These are phyloP conservation scores for Boechera stricta DNA, from an alignment of 345 rosid genomes.

Conservation along the genomic window DNA sequence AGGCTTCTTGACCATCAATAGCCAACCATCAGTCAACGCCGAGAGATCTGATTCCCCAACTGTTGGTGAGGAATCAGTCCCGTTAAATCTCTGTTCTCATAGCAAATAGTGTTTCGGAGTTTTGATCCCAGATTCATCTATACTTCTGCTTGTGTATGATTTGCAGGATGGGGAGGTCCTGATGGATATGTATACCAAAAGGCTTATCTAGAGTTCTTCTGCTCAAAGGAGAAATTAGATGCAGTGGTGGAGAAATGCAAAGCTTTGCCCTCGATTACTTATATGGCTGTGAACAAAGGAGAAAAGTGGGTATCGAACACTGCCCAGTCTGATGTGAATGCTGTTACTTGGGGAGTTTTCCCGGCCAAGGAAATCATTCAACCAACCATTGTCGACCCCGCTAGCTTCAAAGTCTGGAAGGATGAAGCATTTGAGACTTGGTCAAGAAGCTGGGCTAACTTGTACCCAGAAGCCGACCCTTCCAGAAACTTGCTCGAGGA, in stretches of 20 bases:
- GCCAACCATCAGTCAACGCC: conserved; percentile 95
- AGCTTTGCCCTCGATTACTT: conserved; percentile 59
- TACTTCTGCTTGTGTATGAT: neutral
- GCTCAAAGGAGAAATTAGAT: conserved; percentile 67
- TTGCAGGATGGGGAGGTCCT: conserved; percentile 85
- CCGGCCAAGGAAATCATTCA: conserved; percentile 83
- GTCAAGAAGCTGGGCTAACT: conserved; percentile 80
- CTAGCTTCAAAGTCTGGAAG: conserved; percentile 85
- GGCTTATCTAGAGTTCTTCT: conserved; percentile 90
- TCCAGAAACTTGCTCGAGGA: conserved; percentile 65
- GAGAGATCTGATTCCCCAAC: conserved; percentile 79
- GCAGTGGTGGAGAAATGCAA: conserved; percentile 67
- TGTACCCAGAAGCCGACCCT: conserved; percentile 66
- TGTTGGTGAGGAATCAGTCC: conserved; percentile 55
- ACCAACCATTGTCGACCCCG: conserved; percentile 86
- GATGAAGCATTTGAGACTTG: conserved; percentile 94
- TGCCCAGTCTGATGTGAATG: conserved; percentile 61
- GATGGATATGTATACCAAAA: conserved; percentile 91
- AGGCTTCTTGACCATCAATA: conserved; percentile 93
- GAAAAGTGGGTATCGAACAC: conserved; percentile 63
- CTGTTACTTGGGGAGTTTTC: conserved; percentile 94
- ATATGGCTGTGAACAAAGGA: conserved; percentile 66
- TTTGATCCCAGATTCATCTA: neutral
- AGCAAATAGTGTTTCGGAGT: neutral
- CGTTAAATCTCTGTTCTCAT: neutral